Conservation (phyloP, 768 basidiomycete species). For the Leccinum ochraceum region DNA sequence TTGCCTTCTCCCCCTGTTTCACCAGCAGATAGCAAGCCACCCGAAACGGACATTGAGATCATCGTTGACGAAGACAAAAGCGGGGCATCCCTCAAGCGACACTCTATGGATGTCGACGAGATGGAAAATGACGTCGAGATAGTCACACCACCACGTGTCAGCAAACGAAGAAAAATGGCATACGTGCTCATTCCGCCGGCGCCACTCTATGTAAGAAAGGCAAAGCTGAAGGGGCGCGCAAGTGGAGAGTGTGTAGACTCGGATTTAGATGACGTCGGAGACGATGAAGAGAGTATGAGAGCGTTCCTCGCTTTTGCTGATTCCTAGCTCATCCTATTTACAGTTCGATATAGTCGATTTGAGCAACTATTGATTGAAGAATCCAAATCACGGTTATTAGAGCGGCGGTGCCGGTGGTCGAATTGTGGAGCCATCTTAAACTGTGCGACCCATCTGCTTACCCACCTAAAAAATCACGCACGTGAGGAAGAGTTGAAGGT, state of each 20-base stretch:
- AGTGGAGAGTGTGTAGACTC: conserved; percentile 20
- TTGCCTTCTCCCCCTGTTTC: conserved; percentile 47
- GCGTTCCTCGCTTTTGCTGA: conserved; percentile 21
- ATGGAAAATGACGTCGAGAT: conserved; percentile 8
- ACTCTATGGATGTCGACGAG: conserved; percentile 14
- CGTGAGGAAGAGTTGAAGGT: conserved; percentile 33
- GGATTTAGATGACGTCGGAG: conserved; percentile 18
- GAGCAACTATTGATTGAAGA: conserved; percentile 48
- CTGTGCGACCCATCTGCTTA: conserved; percentile 47
- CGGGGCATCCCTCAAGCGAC: conserved; percentile 24
- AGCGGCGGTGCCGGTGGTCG: conserved; percentile 58
- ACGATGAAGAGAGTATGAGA: conserved; percentile 34
- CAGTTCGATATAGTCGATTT: conserved; percentile 40
- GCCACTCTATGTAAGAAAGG: conserved; percentile 23
- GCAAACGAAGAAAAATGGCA: conserved; percentile 28
- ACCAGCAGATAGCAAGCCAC: conserved; percentile 25
- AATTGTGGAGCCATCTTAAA: conserved; percentile 57
- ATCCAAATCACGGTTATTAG: conserved; percentile 49
- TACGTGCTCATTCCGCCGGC: conserved; percentile 34
- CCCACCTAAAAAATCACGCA: conserved; percentile 49
- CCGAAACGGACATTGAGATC: conserved; percentile 24
- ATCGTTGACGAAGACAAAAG: conserved; percentile 8
- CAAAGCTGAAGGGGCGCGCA: conserved; percentile 17
- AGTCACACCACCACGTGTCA: conserved; percentile 7
- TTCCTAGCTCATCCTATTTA: conserved; percentile 29